Conservation (phyloP, 2,329 filamentous ascomycete genomes). For the Claviceps fusiformis region DNA sequence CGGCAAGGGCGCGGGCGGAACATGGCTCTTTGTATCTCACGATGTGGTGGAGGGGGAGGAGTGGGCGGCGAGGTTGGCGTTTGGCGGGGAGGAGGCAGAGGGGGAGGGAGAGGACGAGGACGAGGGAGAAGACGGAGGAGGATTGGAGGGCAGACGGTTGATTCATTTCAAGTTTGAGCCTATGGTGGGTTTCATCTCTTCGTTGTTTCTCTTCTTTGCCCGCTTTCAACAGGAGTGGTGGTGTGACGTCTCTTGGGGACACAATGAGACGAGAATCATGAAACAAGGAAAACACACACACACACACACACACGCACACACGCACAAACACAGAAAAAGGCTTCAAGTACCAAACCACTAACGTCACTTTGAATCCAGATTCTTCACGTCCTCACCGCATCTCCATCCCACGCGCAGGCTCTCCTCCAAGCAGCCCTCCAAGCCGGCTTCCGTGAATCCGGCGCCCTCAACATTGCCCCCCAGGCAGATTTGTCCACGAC, state of each 20-base stretch:
- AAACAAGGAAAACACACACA: no score
- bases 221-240: not conserved
- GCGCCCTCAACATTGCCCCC: constrained; percentile 53
- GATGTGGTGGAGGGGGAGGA: constrained; percentile 34
- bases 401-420: constrained; percentile 57
- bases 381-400: constrained; percentile 72
- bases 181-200: constrained; percentile 49
- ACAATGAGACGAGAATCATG: no score
- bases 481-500: constrained; percentile 23
- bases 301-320: not conserved
- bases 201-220: constrained; percentile 31
- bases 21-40: constrained; percentile 83
- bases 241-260: no score
- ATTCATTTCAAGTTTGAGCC: constrained; percentile 90
- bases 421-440: constrained; percentile 63
- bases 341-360: not conserved
- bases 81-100: constrained; percentile 7
- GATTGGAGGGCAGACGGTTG: constrained; percentile 26
- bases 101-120: not conserved
- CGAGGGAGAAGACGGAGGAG: not conserved
- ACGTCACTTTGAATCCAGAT: constrained; percentile 43
- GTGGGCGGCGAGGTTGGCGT: constrained; percentile 18
- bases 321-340: no score
- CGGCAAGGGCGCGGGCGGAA: constrained; percentile 73
- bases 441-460: constrained; percentile 82